Evolutionary conservation across 2,329 filamentous ascomycete species (phyloP).

Genomic region (Xylariaceae sp.): DNA sequence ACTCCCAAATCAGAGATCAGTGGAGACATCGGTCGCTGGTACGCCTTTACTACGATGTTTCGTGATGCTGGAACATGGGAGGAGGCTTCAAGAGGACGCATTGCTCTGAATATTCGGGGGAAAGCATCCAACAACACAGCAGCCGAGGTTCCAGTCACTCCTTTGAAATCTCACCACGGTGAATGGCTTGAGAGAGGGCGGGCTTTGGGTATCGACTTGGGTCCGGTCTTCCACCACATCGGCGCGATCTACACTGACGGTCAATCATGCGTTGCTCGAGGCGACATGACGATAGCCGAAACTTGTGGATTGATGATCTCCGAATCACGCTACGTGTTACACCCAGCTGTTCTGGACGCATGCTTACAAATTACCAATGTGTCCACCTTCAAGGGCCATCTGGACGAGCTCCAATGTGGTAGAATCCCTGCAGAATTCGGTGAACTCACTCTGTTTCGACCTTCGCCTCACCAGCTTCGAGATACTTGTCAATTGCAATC

Average conservation of each 20-base stretch:
- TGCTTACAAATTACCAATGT: background rate
- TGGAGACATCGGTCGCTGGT: background rate
- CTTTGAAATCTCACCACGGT: background rate
- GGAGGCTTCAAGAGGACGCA: background rate
- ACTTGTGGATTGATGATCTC: background rate
- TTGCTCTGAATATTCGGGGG: background rate
- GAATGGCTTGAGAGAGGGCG: background rate
- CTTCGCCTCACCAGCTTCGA: background rate
- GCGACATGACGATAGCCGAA: background rate
- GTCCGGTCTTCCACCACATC: constrained; percentile 5
- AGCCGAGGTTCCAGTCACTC: background rate
- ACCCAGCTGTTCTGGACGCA: background rate
- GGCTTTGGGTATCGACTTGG: background rate
- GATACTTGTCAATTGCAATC: background rate
- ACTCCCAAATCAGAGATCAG: background rate
- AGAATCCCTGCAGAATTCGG: constrained; percentile 1
- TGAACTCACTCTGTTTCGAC: background rate
- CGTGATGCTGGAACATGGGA: background rate
- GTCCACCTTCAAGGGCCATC: background rate
- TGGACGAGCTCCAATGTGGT: background rate
- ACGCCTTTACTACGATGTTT: background rate
- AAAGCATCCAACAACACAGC: background rate
- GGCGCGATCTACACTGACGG: background rate
- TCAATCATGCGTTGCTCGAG: background rate
- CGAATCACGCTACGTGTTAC: constrained; percentile 4